Conservation (phyloP, 345 rosid species). For the Anastatica hierochuntica region DNA sequence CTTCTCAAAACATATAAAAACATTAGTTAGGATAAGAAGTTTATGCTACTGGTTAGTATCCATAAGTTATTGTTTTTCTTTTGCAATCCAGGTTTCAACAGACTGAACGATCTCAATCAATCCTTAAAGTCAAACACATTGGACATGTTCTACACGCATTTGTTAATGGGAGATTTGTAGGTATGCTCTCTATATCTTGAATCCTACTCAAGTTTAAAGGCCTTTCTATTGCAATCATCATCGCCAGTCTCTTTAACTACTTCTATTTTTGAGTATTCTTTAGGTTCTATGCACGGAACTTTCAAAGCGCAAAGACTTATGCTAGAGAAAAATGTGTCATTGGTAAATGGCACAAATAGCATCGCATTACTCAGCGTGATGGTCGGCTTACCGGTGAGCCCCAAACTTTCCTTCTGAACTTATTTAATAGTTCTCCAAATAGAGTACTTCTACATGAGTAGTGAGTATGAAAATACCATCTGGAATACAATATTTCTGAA, state of each 20-base stretch:
- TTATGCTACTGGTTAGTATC: conserved; percentile 2
- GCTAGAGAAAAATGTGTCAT: conserved; percentile 30
- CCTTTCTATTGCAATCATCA: neutral
- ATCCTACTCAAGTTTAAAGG: neutral
- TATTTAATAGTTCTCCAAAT: neutral
- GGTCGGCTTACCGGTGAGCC: conserved; percentile 74
- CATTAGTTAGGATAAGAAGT: neutral
- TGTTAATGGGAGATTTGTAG: conserved; percentile 45
- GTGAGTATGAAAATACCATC: neutral
- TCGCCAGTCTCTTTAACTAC: neutral
- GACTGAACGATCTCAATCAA: conserved; percentile 18
- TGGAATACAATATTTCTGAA: conserved; percentile 3
- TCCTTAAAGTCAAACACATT: conserved; percentile 39
- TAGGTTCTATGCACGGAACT: conserved; percentile 63
- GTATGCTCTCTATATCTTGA: conserved; percentile 24
- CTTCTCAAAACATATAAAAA: neutral
- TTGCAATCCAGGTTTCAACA: conserved; percentile 35
- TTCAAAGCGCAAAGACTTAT: conserved; percentile 18
- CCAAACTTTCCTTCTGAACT: neutral
- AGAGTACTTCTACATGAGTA: conserved; percentile 1
- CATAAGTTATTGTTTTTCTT: neutral
- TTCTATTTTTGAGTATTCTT: neutral
- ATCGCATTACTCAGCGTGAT: conserved; percentile 71
- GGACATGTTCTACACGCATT: conserved; percentile 69
- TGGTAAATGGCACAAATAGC: conserved; percentile 43